Conservation (phyloP, 1,284 basidiomycete genomes). For the Sphaerobolus stellatus region DNA sequence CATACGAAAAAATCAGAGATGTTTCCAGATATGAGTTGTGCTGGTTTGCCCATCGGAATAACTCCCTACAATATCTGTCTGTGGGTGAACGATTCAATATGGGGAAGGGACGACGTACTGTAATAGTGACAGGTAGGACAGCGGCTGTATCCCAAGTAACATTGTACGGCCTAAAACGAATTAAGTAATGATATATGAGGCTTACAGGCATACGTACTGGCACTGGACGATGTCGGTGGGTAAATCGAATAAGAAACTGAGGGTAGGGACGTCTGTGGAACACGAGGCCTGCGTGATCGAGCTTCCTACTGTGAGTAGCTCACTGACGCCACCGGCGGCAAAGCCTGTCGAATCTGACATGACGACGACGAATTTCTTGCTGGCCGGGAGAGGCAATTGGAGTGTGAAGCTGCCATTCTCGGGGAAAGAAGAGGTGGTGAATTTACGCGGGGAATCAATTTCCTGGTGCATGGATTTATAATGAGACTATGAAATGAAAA, state of each 20-base stretch:
- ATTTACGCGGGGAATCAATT: constrained; percentile 52
- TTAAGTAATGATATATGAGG: neutral
- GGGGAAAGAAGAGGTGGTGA: constrained; percentile 55
- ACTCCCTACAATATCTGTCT: constrained; percentile 62
- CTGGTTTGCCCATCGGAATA: constrained; percentile 59
- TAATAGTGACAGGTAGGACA: constrained; percentile 58
- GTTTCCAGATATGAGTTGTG: constrained; percentile 46
- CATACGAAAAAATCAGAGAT: constrained; percentile 53
- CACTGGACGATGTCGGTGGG: constrained; percentile 60
- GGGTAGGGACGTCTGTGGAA: constrained; percentile 33
- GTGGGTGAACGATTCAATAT: neutral
- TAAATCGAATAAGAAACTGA: constrained; percentile 53
- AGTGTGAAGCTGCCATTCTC: constrained; percentile 56
- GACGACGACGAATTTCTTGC: constrained; percentile 49
- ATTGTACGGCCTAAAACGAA: constrained; percentile 46
- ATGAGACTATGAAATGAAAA: constrained; percentile 4
- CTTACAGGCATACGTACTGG: neutral
- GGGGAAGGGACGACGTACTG: constrained; percentile 38
- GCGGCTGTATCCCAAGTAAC: constrained; percentile 54
- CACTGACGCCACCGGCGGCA: constrained; percentile 59
- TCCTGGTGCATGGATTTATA: constrained; percentile 33
- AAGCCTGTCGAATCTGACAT: constrained; percentile 75
- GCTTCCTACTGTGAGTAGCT: constrained; percentile 49
- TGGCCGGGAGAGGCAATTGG: constrained; percentile 42
- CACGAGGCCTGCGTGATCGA: constrained; percentile 49